Evolutionary conservation across 1,284 basidiomycete genomes (phyloP), one percentile per base, ranked within the genome.

Genomic region (Cyathus olla): DNA sequence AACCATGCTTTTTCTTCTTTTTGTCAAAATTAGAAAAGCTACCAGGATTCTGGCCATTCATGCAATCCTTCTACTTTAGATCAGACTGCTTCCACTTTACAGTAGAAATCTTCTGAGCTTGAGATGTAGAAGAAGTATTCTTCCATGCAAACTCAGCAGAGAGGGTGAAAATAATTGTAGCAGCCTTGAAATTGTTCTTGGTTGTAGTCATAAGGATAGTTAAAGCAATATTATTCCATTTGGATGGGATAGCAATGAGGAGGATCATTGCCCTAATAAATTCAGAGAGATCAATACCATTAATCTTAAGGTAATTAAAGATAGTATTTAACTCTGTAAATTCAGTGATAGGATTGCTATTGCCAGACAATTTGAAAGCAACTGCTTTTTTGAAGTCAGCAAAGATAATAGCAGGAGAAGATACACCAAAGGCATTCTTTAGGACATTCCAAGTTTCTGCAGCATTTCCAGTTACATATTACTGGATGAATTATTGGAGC

Each of bases 1-100:
- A 58, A 19, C 60, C 47, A 4, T 49, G 22, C 3, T 58, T 54
- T 37, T 57, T 42, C 49, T 61, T 58, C 28, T 61, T 42, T 19
- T 21, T 27, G 2, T 39, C 42, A 28, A 27, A 22, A 11, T 28
- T 27, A 42, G 47, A 35, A 48, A 31, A 50, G 31, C 24, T 15
- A n/a, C 17, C 17, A 37, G 8, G 8, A 17, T 17, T 17, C 9
- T 37, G 8, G 35, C 17, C 17, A 37, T 37, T 9, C 35, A 17
- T 8, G 9, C 17, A 17, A 37, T 56, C 24, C 17, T 56, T 39
- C 26, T 42, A 60, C 24, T 56, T 56, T 13, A 55, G 54, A 22
- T 60, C 35, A 21, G 19, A 24, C n/a, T 39, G 26, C 9, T 50
- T 50, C 44, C 46, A 28, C 29, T 60, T 60, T 1, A 60, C 46